phyloP scores from a whole-genome alignment of 768 basidiomycete genomes.

The Dendrothele bispora region DNA sequence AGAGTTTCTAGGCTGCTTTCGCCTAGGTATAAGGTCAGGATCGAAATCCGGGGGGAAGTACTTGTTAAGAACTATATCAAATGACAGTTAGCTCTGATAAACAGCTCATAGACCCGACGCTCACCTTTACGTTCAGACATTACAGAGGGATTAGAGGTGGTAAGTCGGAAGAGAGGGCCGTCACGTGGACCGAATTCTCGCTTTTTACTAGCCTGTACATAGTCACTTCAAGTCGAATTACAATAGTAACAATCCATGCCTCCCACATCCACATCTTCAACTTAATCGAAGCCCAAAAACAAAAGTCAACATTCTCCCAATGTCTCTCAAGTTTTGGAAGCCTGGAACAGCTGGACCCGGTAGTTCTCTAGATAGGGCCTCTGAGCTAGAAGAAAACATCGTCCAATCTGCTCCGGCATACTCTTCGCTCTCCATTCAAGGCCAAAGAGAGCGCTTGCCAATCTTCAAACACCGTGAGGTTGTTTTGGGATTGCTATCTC shows the following conservation, averaged over 20 bases:
- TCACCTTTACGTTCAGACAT: conserved; percentile 17
- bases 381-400: conserved; percentile 73
- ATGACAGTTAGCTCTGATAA: background rate
- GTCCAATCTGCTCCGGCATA: conserved; percentile 63
- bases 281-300: too few relatives aligned
- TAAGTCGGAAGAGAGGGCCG: too few relatives aligned
- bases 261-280: too few relatives aligned
- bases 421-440: conserved; percentile 60
- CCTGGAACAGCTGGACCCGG: conserved; percentile 85
- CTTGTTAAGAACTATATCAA: conserved; percentile 78
- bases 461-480: conserved; percentile 85
- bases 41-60: conserved; percentile 99
- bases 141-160: conserved; percentile 1
- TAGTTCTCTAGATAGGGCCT: conserved; percentile 81
- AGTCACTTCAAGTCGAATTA: too few relatives aligned
- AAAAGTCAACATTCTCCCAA: too few relatives aligned
- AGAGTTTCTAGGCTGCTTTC: conserved; percentile 88
- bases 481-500: conserved; percentile 1
- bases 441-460: conserved; percentile 80
- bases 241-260: too few relatives aligned
- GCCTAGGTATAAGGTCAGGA: conserved; percentile 90
- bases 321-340: conserved; percentile 84
- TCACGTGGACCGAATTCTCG: too few relatives aligned
- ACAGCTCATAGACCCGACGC: background rate
- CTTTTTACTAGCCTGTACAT: too few relatives aligned